A percentile compares a stretch with the other conserved stretches of the same genome.
phyloP scores from a whole-genome alignment of 495 filamentous ascomycete species.

The Echria macrotheca region DNA sequence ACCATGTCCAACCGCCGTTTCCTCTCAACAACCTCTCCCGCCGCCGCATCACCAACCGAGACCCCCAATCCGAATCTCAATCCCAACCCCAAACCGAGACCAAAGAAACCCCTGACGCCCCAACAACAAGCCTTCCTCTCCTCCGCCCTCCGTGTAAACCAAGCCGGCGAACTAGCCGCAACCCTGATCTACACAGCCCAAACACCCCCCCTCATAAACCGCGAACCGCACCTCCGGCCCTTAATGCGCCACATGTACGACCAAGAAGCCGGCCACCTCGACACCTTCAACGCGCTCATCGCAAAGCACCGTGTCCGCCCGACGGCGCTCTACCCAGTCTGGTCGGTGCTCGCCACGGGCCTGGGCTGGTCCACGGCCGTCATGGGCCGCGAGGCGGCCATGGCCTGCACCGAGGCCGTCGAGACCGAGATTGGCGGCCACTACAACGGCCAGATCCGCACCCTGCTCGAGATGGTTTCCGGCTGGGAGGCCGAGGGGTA shows the following conservation, averaged over 20 bases:
- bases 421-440: slow-evolving; percentile 97
- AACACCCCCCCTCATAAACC: slow-evolving; percentile 63
- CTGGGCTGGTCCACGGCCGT: slow-evolving; percentile 85
- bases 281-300: slow-evolving; percentile 77
- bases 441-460: slow-evolving; percentile 87
- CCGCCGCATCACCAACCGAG: background rate
- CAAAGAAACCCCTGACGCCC: slow-evolving; percentile 56
- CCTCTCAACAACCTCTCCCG: slow-evolving; percentile 3
- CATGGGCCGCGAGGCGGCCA: slow-evolving; percentile 90
- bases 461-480: slow-evolving; percentile 72
- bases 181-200: slow-evolving; percentile 82
- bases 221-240: slow-evolving; percentile 79
- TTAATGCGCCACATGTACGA: slow-evolving; percentile 98
- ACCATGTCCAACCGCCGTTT: background rate
- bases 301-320: slow-evolving; percentile 87
- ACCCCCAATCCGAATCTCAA: slow-evolving; percentile 7
- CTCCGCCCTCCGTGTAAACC: slow-evolving; percentile 80
- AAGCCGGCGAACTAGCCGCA: slow-evolving; percentile 83
- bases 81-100: slow-evolving; percentile 17
- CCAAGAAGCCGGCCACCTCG: slow-evolving; percentile 83
- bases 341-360: slow-evolving; percentile 76
- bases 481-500: slow-evolving; percentile 61
- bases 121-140: slow-evolving; percentile 73
- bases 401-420: slow-evolving; percentile 98
- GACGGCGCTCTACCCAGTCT: slow-evolving; percentile 88